Conservation (phyloP, 768 basidiomycete genomes). For the Ephemerocybe angulata region DNA sequence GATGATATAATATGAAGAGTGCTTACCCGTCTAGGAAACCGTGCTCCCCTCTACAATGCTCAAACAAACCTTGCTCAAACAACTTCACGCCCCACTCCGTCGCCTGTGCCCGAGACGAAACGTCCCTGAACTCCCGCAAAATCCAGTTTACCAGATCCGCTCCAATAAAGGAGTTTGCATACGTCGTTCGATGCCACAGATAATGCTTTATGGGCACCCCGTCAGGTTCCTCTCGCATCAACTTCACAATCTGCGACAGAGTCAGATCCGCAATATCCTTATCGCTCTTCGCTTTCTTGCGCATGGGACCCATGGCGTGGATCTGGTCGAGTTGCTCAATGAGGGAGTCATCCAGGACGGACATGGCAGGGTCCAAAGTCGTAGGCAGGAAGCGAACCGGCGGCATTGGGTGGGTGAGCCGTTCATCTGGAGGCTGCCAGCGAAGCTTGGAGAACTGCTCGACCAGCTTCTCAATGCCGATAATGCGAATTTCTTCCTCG, state of each 20-base stretch:
- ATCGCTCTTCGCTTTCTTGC: conserved; percentile 80
- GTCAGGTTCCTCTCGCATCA: conserved; percentile 83
- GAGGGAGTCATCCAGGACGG: conserved; percentile 73
- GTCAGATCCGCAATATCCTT: conserved; percentile 67
- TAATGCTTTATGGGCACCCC: conserved; percentile 81
- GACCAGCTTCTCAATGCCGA: conserved; percentile 89
- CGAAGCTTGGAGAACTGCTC: conserved; percentile 83
- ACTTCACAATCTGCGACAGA: conserved; percentile 63
- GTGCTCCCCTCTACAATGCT: conserved; percentile 76
- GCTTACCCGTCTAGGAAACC: conserved; percentile 84
- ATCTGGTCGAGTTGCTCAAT: conserved; percentile 80
- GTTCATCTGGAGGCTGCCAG: conserved; percentile 68
- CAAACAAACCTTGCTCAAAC: conserved; percentile 79
- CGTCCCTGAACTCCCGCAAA: conserved; percentile 85
- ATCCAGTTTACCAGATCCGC: conserved; percentile 90
- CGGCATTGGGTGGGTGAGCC: conserved; percentile 40
- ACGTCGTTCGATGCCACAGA: conserved; percentile 73
- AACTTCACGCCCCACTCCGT: conserved; percentile 75
- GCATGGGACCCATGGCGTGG: conserved; percentile 67
- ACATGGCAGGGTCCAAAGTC: conserved; percentile 77
- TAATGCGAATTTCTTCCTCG: conserved; percentile 82
- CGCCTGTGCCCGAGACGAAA: conserved; percentile 77
- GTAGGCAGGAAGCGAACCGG: conserved; percentile 80
- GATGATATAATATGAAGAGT: neutral
- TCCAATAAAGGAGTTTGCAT: conserved; percentile 84